Base-by-base conservation (phyloP, 1,284 basidiomycete genomes). In the Melampsora americana region DNA sequence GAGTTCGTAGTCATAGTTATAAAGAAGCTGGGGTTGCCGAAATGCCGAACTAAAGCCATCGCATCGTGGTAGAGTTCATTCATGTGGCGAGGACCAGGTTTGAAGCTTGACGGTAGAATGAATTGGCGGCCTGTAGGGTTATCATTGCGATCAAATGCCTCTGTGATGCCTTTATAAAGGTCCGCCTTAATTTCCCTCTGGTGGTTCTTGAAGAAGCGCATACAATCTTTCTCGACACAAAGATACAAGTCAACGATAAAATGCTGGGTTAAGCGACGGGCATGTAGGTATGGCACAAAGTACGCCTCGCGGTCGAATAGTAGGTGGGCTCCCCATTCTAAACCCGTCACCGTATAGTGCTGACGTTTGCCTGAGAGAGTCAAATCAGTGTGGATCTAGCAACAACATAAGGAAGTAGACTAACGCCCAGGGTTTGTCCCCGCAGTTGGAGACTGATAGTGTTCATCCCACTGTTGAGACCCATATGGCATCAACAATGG, bases 1-100 rank as follows among this genome's bases (percentile, higher is more conserved):
- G 35, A 35, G 23, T 71, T 71, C 1, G 59, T 42, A 2, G 69
- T 71, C 32, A 71, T 71, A 20, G 56, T 71, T 14, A 71, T 71
- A 60, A 71, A 71, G 28, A 71, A 60, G 30, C 23, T 44, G 2
- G 69, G 69, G 12, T 30, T 62, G 11, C 69, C 69, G 32, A 62
- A 71, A 1, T 60, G 12, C 5, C 39, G 20, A 14, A 69, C 68
- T 9, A 26, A 5, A 5, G 35, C 56, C 68, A 62, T 70, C 12
- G 53, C 53, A 70, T 61, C 53, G 2, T 70, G 56, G 26, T 70
- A 70, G 1, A 70, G 26, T n/a, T 70, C 53, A 11, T 18, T 26
- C 66, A 68, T 68, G 48, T 14, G 28, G 14, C 56, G 26, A 11
- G 56, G 68, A 1, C 50, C 50, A 2, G 53, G 35, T 1, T n/a